phyloP scores from a whole-genome alignment of 257 asterid species.

The Paraleonurus japonicus region DNA sequence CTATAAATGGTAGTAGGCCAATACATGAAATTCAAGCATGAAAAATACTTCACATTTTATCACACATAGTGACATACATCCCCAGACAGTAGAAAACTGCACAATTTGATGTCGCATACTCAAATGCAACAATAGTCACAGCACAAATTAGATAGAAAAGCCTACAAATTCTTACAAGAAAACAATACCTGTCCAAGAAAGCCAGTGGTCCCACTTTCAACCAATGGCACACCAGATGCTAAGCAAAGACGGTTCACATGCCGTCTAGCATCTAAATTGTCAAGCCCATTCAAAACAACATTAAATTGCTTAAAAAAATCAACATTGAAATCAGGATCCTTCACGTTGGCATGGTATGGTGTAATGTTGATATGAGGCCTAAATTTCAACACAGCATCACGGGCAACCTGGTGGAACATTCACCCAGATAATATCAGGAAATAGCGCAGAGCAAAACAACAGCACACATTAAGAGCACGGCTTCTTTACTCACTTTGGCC shows the following conservation, averaged over 20 bases:
- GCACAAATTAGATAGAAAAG: conserved; percentile 2
- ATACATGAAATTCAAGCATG: background rate
- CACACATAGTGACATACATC: background rate
- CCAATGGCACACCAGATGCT: conserved; percentile 92
- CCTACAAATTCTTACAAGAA: conserved; percentile 24
- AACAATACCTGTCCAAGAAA: conserved; percentile 91
- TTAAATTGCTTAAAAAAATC: conserved; percentile 85
- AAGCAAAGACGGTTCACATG: conserved; percentile 98
- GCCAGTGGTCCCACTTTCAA: conserved; percentile 99
- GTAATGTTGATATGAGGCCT: conserved; percentile 84
- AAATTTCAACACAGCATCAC: conserved; percentile 91
- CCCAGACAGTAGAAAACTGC: conserved; percentile 4
- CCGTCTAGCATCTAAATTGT: conserved; percentile 96
- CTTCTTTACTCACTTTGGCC: conserved; percentile 70
- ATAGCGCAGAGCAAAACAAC: background rate
- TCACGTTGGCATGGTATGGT: conserved; percentile 91
- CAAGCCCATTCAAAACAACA: conserved; percentile 96
- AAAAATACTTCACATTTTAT: conserved; percentile 1
- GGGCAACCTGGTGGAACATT: conserved; percentile 75
- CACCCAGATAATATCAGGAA: conserved; percentile 27
- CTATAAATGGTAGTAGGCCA: conserved; percentile 3
- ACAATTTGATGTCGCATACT: background rate
- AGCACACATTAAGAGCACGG: conserved; percentile 9
- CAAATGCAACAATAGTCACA: background rate
- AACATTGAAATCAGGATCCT: conserved; percentile 85